These are phyloP conservation scores for Aureobasidium lini DNA, from an alignment of 2,329 filamentous ascomycete species.

Conservation along the genomic window DNA sequence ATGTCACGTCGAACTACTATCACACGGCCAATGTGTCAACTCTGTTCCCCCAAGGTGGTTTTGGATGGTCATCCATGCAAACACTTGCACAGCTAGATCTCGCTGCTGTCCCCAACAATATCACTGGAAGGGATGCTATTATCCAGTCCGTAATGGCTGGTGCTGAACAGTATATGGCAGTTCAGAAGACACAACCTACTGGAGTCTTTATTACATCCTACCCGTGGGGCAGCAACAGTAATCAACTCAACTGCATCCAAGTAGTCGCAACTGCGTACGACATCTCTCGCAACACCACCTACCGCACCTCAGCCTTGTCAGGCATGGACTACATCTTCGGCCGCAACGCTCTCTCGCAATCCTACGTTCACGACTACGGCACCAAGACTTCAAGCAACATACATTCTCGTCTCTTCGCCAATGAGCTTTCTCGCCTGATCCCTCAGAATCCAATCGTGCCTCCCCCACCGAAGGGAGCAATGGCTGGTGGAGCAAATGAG, in stretches of 20 bases:
- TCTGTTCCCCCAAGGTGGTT: conserved; percentile 11
- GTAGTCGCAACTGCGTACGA: conserved; percentile 15
- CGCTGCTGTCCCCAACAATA: conserved; percentile 14
- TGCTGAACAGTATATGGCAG: conserved; percentile 9
- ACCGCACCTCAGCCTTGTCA: conserved; percentile 8
- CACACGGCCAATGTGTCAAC: conserved; percentile 12
- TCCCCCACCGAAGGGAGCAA: not conserved
- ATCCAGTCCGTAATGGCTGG: conserved; percentile 10
- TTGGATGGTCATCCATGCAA: conserved; percentile 10
- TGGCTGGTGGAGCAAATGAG: conserved; percentile 14
- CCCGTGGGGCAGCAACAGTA: conserved; percentile 15
- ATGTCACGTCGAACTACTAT: conserved; percentile 13
- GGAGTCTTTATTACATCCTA: conserved; percentile 8
- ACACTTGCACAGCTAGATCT: conserved; percentile 10
- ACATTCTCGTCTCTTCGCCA: conserved; percentile 13
- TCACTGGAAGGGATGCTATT: conserved; percentile 6
- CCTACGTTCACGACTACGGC: conserved; percentile 14
- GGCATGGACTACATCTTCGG: conserved; percentile 15
- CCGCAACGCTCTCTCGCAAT: conserved; percentile 13
- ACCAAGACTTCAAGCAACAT: conserved; percentile 12
- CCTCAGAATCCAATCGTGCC: conserved; percentile 9
- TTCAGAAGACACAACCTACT: conserved; percentile 6
- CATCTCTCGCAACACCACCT: not conserved
- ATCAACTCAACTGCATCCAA: conserved; percentile 14
- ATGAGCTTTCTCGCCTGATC: conserved; percentile 6